phyloP scores from a whole-genome alignment of 345 rosid genomes.

The Xanthoceras sorbifolium region DNA sequence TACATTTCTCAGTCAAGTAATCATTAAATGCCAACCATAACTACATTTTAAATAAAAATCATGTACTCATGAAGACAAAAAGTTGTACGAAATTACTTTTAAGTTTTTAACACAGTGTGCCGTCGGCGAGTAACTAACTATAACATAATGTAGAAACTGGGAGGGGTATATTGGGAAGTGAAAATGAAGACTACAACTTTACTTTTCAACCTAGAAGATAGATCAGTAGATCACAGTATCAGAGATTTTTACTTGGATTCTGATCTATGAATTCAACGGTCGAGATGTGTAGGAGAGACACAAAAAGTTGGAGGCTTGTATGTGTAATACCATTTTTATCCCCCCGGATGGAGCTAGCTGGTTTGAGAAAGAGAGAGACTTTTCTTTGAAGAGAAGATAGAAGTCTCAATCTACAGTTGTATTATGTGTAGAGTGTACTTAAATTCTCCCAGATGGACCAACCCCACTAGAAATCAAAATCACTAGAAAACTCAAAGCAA shows the following conservation, averaged over 20 bases:
- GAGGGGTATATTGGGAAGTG: conserved; percentile 33
- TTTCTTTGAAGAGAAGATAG: conserved; percentile 81
- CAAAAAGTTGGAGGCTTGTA: conserved; percentile 30
- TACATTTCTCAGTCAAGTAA: conserved; percentile 46
- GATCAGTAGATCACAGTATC: conserved; percentile 1
- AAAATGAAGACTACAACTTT: conserved; percentile 24
- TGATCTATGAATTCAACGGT: conserved; percentile 19
- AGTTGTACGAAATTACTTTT: conserved; percentile 23
- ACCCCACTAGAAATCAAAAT: conserved; percentile 45
- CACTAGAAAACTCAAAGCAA: conserved; percentile 24
- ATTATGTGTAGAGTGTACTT: conserved; percentile 36
- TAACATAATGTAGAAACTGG: background rate
- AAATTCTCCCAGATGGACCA: conserved; percentile 44
- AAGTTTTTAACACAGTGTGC: conserved; percentile 25
- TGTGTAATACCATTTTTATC: conserved; percentile 34
- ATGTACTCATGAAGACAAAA: conserved; percentile 14
- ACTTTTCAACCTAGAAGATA: conserved; percentile 33
- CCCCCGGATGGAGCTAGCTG: conserved; percentile 28
- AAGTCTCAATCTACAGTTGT: conserved; percentile 74
- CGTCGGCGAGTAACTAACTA: background rate
- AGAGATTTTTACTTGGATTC: conserved; percentile 16
- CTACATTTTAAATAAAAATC: conserved; percentile 8
- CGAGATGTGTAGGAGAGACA: conserved; percentile 3
- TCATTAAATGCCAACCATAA: conserved; percentile 54
- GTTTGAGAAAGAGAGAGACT: conserved; percentile 35